phyloP scores from a whole-genome alignment of 2,329 filamentous ascomycete species.

The Aotearoamyces nothofagi region DNA sequence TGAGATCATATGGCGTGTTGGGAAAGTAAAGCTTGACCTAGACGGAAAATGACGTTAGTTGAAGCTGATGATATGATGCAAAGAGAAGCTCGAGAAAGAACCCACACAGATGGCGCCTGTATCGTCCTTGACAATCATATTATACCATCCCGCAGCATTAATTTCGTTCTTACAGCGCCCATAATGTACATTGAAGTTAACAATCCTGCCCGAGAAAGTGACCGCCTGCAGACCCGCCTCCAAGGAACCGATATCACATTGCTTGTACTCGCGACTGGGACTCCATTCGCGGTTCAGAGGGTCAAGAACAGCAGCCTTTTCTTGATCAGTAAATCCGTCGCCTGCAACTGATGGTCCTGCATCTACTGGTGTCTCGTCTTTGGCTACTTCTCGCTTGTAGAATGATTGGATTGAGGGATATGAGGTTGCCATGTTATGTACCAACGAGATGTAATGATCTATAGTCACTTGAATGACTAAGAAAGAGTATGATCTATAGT shows the following conservation, averaged over 20 bases:
- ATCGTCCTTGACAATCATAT: slow-evolving; percentile 39
- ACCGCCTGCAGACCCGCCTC: slow-evolving; percentile 32
- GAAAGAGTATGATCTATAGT: background rate
- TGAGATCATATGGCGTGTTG: slow-evolving; percentile 24
- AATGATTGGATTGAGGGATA: slow-evolving; percentile 1
- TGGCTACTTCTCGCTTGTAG: background rate
- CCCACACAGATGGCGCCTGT: slow-evolving; percentile 35
- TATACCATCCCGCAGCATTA: slow-evolving; percentile 33
- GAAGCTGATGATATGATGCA: background rate
- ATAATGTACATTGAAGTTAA: slow-evolving; percentile 33
- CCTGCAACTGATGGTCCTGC: slow-evolving; percentile 16
- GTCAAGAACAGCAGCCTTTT: slow-evolving; percentile 24
- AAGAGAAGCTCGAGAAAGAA: background rate
- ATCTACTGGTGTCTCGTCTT: background rate
- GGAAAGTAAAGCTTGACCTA: slow-evolving; percentile 37
- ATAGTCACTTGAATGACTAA: background rate
- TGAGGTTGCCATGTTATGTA: background rate
- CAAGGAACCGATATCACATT: slow-evolving; percentile 29
- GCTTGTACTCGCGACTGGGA: slow-evolving; percentile 30
- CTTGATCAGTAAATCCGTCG: slow-evolving; percentile 36
- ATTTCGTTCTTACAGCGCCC: slow-evolving; percentile 26
- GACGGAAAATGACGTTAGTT: background rate
- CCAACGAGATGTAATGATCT: no score
- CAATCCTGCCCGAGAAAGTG: slow-evolving; percentile 36
- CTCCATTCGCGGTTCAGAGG: slow-evolving; percentile 24